Base-by-base conservation (phyloP, 352 stramenopile species). In the Paralagenidium karlingii region DNA sequence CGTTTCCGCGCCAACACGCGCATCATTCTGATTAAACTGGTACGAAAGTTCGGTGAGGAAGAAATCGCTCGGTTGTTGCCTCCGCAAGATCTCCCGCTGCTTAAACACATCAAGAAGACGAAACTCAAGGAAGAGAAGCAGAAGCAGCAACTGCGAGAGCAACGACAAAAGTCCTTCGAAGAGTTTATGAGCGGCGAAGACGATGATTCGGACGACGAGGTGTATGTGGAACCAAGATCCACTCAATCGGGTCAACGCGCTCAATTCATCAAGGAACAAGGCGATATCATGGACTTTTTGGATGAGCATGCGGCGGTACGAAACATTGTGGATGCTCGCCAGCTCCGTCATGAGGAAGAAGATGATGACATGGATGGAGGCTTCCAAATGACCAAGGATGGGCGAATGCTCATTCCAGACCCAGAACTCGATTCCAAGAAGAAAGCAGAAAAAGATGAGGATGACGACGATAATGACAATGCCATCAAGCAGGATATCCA, bases 101-200 rank as follows among this genome's bases (percentile, higher is more conserved):
- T 98, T 43, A 94, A 83, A 48, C 88, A 98, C 60, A 97, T 98
- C 51, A 89, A 95, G 54, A 98, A 97, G 71, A 87, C 94, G 6
- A 89, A 87, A 28, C 83, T 96, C 45, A 75, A 87, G 29, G 80
- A 89, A 40, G 68, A 90, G 42, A 87, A 86, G 56, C 86, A 87
- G 49, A 89, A 93, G 46, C 69, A 67, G 11, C 71, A 91, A 34
- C 75, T 83, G 31, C 54, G 60, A 68, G 37, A 68, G 73, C 51
- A 74, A 78, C 41, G 52, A 45, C 9, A 58, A 55, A 28, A 49
- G 24, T 45, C 63, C 20, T 91, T 91, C 44, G 75, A 85, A 24
- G 63, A 82, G 32, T 88, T 89, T 34, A 87, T 89, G 75, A 65
- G 68, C 32, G 66, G 91, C 16, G 80, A 94, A 45, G 55, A 70